These are phyloP conservation scores for Taphrina communis DNA, from an alignment of 1,139 yeast genomes.

Conservation along the genomic window DNA sequence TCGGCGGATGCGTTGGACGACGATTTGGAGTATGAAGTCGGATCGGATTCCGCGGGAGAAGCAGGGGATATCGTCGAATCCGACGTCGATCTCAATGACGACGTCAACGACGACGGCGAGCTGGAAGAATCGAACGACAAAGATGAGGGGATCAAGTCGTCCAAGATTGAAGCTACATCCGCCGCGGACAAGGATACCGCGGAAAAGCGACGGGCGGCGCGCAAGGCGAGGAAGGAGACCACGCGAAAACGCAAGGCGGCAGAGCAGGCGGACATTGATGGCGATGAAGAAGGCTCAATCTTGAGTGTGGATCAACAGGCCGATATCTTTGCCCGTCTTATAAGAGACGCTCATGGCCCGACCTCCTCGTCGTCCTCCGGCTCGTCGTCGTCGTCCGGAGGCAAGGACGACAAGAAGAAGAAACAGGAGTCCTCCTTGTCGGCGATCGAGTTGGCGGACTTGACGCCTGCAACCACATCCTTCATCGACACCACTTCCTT, in stretches of 20 bases:
- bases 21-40: constrained; percentile 37
- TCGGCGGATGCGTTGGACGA: constrained; percentile 37
- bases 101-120: neutral
- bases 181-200: neutral
- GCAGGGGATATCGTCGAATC: constrained; percentile 12
- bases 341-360: constrained; percentile 5
- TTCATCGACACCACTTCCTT: constrained; percentile 25
- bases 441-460: constrained; percentile 21
- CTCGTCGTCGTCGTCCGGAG: no score
- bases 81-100: constrained; percentile 12
- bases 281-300: neutral
- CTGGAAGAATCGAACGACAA: neutral
- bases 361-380: neutral
- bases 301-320: constrained; percentile 31
- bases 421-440: neutral
- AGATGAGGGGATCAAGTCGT: neutral
- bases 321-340: constrained; percentile 20
- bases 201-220: constrained; percentile 25
- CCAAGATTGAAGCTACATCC: neutral
- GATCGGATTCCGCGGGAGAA: constrained; percentile 33
- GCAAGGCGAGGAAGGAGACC: constrained; percentile 20
- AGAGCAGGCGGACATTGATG: constrained; percentile 14
- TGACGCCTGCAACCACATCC: neutral
- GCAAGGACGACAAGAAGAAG: no score
- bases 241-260: constrained; percentile 25